Conservation (phyloP, 345 rosid genomes). For the Crucihimalaya himalaica region DNA sequence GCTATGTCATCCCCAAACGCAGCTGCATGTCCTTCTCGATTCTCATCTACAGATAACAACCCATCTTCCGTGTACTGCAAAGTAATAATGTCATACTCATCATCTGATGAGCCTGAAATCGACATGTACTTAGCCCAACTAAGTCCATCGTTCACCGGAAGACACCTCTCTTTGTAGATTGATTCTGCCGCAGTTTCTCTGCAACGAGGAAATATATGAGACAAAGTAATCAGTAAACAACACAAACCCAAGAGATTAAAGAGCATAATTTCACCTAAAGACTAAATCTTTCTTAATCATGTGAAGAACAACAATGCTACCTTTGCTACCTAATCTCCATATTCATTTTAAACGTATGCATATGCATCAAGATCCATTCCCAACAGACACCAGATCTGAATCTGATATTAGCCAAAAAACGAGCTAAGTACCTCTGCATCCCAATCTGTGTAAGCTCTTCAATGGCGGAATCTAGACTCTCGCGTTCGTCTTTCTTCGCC, state of each 20-base stretch:
- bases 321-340: neutral
- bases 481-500: slow-evolving; percentile 75
- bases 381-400: slow-evolving; percentile 32
- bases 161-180: slow-evolving; percentile 89
- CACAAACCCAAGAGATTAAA: neutral
- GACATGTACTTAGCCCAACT: slow-evolving; percentile 99
- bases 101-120: slow-evolving; percentile 83
- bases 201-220: slow-evolving; percentile 40
- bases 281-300: neutral
- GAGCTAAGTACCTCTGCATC: slow-evolving; percentile 66
- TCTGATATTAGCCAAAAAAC: neutral
- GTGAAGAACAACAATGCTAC: neutral
- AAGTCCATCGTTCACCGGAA: slow-evolving; percentile 71
- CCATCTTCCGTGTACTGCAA: slow-evolving; percentile 96
- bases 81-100: slow-evolving; percentile 86
- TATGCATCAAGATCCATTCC: slow-evolving; percentile 2
- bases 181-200: slow-evolving; percentile 94
- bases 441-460: slow-evolving; percentile 84
- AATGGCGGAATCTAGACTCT: slow-evolving; percentile 66
- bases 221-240: neutral
- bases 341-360: neutral
- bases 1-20: slow-evolving; percentile 99
- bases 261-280: neutral
- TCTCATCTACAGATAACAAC: slow-evolving; percentile 84
- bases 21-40: slow-evolving; percentile 80